Evolutionary conservation across 2,329 filamentous ascomycete genomes (phyloP), one percentile per base, ranked within the genome.

Genomic region (Fusarium poae): DNA sequence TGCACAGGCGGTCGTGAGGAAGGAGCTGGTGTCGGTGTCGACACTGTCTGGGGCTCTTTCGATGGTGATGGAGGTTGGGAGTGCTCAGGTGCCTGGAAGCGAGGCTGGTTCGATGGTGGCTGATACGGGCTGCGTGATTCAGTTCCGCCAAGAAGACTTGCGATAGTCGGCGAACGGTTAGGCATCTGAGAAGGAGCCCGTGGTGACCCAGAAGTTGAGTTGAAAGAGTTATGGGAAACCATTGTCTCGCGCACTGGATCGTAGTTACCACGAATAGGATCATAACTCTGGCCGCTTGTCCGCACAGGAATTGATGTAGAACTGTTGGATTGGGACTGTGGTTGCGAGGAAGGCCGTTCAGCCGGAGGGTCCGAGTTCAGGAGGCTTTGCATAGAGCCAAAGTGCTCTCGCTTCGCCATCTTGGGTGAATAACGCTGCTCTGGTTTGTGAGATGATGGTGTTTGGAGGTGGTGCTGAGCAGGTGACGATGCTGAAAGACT

Each of bases 181-280:
- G 76, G 72, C 46, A 76, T 72, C 46, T 79, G 78, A n/a, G 76
- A 69, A 13, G 78, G 74, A 18, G 73, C 77, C 46, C 84, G 82
- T n/a, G 86, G 87, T 10, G 87, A 88, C 32, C 82, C 77, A 25
- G 78, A 82, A 57, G 85, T 76, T 5, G 84, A 76, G 18, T 68
- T 76, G 50, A 82, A 81, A 67, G 84, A 76, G 79, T 86, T 80
- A 77, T 85, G 81, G 69, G 84, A 73, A 45, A 86, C 74, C 76
- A 90, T 88, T 4, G 87, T 92, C 74, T 88, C 88, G 42, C 88
- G 82, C 49, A 89, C 83, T 2, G 88, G 88, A 70, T 90, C 88
- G 70, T 89, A 90, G 68, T 86, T 89, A n/a, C 91, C 92, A 46
- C 94, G 88, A 68, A 97, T 94, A 1, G 94, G 94, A 78, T 97